Evolutionary conservation across 208 protist genomes (phyloP), one percentile per base, ranked within the genome.

Genomic region (Trypanosomatidae sp.): DNA sequence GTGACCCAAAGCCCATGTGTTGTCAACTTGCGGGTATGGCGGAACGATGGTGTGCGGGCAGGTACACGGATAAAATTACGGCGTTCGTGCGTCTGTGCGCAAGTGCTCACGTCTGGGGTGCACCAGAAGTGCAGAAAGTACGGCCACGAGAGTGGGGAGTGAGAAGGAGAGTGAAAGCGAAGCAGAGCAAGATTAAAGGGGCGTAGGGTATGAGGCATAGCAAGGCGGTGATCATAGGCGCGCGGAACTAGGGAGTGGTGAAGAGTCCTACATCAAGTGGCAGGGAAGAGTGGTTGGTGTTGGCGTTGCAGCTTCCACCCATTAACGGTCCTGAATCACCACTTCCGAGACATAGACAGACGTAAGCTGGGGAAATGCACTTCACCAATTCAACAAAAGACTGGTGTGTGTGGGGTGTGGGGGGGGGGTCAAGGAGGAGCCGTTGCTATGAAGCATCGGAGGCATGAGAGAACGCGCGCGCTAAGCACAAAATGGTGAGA

Each of bases 1-100:
- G 82, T 22, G 82, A 67, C 3, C 74, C 74, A 52, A 84, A 77
- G 3, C 69, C 75, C 66, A 81, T 79, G 7, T 6, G 22, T 46
- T n/a, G 60, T 15, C 19, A 2, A 25, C 22, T 36, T 44, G 39
- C 36, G 17, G 8, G 5, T 65, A 39, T 25, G 36, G 19, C 22
- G 12, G 39, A 65, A 47, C 15, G 36, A 65, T 39, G 30, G 33
- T 44, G 33, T 17, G 60, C 17, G 17, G 19, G 52, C n/a, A 6
- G 9, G 33, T 17, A 1, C 10, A 6, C 60, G 1, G 8, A 46
- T 43, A 22, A 25, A 43, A n/a, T 44, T 13, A 19, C 33, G 30
- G n/a, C 4, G 58, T 64, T 12, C n/a, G 33, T 64, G 17, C 7
- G 17, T 22, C 12, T 62, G 30, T 41, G 25, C 22, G 56, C 17